phyloP scores from a whole-genome alignment of 495 filamentous ascomycete species.

The Neurospora sp. region DNA sequence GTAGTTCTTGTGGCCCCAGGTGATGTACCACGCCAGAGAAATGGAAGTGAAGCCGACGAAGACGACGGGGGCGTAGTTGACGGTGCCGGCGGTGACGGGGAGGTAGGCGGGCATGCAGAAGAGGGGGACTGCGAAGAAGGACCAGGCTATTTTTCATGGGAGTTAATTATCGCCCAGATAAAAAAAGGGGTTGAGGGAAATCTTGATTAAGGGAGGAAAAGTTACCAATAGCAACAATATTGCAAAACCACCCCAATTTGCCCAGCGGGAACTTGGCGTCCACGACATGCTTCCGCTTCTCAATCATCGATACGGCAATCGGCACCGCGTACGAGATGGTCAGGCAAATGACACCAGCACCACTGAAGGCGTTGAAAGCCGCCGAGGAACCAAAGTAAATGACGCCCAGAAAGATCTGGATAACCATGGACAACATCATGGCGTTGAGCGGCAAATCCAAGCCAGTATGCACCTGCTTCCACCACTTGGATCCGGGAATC shows the following conservation, averaged over 20 bases:
- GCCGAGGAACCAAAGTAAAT: conserved; percentile 45
- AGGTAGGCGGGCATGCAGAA: conserved; percentile 56
- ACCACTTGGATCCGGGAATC: conserved; percentile 46
- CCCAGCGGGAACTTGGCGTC: conserved; percentile 47
- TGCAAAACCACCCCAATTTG: conserved; percentile 43
- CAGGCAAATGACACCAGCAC: conserved; percentile 51
- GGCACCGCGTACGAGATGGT: conserved; percentile 49
- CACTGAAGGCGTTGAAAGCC: conserved; percentile 51
- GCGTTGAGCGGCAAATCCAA: conserved; percentile 41
- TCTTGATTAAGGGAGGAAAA: background rate
- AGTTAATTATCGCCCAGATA: background rate
- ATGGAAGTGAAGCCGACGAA: conserved; percentile 48
- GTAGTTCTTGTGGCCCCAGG: conserved; percentile 59
- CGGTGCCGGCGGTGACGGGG: conserved; percentile 46
- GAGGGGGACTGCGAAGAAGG: conserved; percentile 49
- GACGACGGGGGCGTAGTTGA: conserved; percentile 58
- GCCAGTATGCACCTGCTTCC: conserved; percentile 32
- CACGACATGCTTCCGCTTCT: conserved; percentile 40
- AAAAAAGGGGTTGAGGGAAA: background rate
- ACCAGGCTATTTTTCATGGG: conserved; percentile 38
- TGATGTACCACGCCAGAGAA: conserved; percentile 31
- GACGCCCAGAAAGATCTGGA: conserved; percentile 35
- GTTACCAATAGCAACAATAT: conserved; percentile 46
- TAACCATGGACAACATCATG: conserved; percentile 39
- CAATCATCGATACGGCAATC: conserved; percentile 44